Base-by-base conservation (phyloP, 108 stramenopile species). In the Nannochloropsis oceanica region DNA sequence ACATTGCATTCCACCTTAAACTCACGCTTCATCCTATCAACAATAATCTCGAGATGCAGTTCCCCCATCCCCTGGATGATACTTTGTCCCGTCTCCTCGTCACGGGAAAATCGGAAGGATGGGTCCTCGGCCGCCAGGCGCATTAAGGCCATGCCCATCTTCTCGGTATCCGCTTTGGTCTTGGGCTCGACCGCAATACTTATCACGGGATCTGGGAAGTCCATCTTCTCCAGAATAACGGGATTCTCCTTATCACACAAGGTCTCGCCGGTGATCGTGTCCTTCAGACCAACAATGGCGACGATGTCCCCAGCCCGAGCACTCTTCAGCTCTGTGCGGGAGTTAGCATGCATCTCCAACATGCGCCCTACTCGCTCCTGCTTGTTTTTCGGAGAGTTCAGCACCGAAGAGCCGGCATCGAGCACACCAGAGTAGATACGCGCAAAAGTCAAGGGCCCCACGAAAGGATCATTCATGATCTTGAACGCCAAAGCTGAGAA, bases 61-160 rank as follows among this genome's bases (percentile, higher is more conserved):
- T 98, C 98, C 80, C 99, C 99, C 99, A 99, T 99, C 84, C 99
- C 99, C 86, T 95, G 95, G 87, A 99, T 97, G 90, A 98, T 91
- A 42, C 96, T 97, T 91, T 99, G 98, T 20, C 96, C 97, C 27
- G 96, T 97, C 81, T 98, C 98, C 83, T 96, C 96, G 91, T 98
- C 96, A 26, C 89, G 86, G 11, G 84, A 82, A 85, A 83, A 91
- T 5, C 89, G 86, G 86, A 91, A 91, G 20, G 87, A 88, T 0
- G 90, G 90, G 84, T 91, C 90, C 89, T 91, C 90, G 14, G 86
- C 50, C 20, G 84, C 89, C 44, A 91, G 85, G 18, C 86, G 79
- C n/a, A 84, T 73, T 10, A 91, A 84, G 34, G 90, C 90, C 26
- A 80, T 84, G 26, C 85, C 85, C 89, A 91, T 90, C 87, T 91